Conservation (phyloP, 805 yeast genomes). For the Dipodascus albidus region DNA sequence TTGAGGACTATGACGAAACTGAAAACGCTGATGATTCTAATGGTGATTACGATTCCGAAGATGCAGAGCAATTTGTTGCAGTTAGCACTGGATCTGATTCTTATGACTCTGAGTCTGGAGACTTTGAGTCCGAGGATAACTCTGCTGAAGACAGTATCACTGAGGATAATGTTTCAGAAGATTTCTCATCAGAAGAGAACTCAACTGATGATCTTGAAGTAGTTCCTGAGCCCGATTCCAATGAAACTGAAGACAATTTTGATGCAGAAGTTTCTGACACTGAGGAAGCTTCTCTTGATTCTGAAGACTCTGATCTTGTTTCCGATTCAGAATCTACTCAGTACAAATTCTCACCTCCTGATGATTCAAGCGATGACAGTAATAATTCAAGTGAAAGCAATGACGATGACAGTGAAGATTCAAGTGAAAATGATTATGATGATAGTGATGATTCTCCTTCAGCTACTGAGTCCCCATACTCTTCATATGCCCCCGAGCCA, state of each 20-base stretch:
- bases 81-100: no score
- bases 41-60: no score
- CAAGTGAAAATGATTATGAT: conserved; percentile 2
- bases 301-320: not conserved
- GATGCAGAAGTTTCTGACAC: not conserved
- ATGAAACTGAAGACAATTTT: not conserved
- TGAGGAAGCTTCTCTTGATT: not conserved
- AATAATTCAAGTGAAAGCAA: not conserved
- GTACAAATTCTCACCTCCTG: no score
- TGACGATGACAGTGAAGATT: not conserved
- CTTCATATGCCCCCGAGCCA: not conserved
- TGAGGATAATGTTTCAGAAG: not conserved
- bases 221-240: not conserved
- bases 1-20: conserved; percentile 1
- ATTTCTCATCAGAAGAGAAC: no score
- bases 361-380: no score
- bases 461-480: not conserved
- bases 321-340: no score
- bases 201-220: not conserved
- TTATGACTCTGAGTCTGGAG: no score
- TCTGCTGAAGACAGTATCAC: not conserved
- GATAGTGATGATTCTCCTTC: conserved; percentile 2
- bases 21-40: conserved; percentile 4
- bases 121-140: not conserved
- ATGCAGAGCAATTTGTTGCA: no score